These are phyloP conservation scores for Neurospora discreta DNA, from an alignment of 495 filamentous ascomycete genomes.

Conservation along the genomic window DNA sequence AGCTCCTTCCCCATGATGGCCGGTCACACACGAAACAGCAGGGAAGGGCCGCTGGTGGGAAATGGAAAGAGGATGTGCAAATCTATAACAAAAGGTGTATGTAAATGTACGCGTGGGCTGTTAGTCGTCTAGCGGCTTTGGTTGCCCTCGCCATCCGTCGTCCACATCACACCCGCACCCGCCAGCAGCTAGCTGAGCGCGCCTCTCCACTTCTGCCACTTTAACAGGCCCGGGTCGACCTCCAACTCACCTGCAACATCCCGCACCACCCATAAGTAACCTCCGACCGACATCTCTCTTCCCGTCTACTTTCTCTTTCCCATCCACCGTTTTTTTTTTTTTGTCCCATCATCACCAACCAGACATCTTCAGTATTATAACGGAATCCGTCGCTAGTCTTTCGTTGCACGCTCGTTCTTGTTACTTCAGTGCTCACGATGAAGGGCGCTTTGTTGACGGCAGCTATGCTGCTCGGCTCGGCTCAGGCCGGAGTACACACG, in stretches of 20 bases:
- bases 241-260: neutral
- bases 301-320: slow-evolving; percentile 3
- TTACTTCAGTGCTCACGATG: slow-evolving; percentile 45
- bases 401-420: neutral
- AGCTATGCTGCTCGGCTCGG: slow-evolving; percentile 72
- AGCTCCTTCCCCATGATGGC: neutral
- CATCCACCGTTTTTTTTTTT: neutral
- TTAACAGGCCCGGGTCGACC: slow-evolving; percentile 3
- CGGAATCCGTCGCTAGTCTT: neutral
- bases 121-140: neutral
- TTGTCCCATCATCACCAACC: neutral
- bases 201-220: neutral
- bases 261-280: slow-evolving; percentile 1
- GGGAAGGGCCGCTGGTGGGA: neutral
- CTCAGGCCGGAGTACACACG: slow-evolving; percentile 77
- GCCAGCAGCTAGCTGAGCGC: neutral
- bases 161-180: neutral
- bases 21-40: neutral
- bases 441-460: slow-evolving; percentile 68
- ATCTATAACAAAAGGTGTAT: neutral
- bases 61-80: neutral
- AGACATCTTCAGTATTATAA: neutral
- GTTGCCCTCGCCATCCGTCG: neutral
- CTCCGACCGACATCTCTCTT: slow-evolving; percentile 3
- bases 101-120: neutral